These are phyloP conservation scores for Pulveroboletus sp. DNA, from an alignment of 768 basidiomycete genomes.

Conservation along the genomic window DNA sequence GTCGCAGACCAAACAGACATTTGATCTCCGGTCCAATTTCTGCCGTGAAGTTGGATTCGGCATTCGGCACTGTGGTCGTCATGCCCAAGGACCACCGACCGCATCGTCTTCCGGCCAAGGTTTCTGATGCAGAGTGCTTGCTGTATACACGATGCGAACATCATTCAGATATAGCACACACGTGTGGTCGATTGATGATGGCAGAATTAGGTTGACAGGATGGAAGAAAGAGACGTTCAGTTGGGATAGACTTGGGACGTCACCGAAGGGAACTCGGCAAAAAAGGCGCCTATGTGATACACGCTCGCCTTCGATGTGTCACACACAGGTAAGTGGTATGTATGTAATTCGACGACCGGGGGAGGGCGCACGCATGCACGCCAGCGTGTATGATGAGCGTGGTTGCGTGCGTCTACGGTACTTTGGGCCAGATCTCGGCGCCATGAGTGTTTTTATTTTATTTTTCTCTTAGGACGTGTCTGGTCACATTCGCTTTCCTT, in stretches of 20 bases:
- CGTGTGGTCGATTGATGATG: background rate
- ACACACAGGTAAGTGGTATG: background rate
- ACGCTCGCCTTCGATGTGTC: background rate
- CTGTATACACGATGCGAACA: too few relatives aligned
- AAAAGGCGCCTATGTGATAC: too few relatives aligned
- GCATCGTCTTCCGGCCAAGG: background rate
- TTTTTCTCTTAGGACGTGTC: too few relatives aligned
- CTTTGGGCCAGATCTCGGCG: too few relatives aligned
- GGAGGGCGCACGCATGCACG: background rate
- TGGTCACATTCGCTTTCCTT: too few relatives aligned
- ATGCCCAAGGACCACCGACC: too few relatives aligned
- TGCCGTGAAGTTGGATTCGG: too few relatives aligned
- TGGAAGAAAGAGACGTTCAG: background rate
- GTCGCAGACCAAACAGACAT: background rate
- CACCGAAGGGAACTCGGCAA: background rate
- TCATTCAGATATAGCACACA: too few relatives aligned
- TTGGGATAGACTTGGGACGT: background rate
- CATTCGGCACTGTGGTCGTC: too few relatives aligned
- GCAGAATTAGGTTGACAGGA: background rate
- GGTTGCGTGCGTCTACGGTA: too few relatives aligned
- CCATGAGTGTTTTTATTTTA: background rate
- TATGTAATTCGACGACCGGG: background rate
- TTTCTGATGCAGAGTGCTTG: too few relatives aligned
- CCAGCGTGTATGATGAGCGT: too few relatives aligned
- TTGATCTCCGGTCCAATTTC: slow-evolving; percentile 1